Evolutionary conservation across 306 rosid species (phyloP), one percentile per base, ranked within the genome.

Genomic region (Sicyos baderoa): DNA sequence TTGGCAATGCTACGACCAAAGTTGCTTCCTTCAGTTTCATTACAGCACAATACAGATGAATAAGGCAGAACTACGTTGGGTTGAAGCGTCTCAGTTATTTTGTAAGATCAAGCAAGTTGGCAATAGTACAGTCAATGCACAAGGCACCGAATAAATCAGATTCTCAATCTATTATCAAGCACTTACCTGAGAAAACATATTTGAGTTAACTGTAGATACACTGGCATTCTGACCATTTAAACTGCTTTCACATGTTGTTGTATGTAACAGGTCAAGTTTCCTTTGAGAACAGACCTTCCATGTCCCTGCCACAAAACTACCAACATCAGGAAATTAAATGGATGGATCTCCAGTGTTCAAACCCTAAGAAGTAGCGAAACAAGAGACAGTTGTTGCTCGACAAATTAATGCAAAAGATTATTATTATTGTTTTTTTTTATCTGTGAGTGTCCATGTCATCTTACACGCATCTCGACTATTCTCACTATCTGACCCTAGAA

Each of bases 171-270:
- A 48, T 44, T 67, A 73, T 58, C 48, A 15, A 80, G 54, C 78
- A 75, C 86, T 82, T 78, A 87, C 91, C 89, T 79, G 86, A 74
- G 74, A 71, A 61, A 67, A 64, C 65, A 54, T 54, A 61, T 25
- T 47, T 40, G 54, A 67, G 70, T 72, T 82, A 64, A 70, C 44
- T 69, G 51, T 72, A 67, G 42, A 55, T 71, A 44, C 70, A 76
- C 77, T 23, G 47, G 50, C 17, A 74, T 76, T 73, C 62, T 70
- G 58, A 62, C 78, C 82, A 73, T 81, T 85, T 35, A 79, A 81
- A 67, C 73, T 73, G 48, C 70, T 76, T 72, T 22, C 59, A 69
- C 48, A 52, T 79, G 71, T 63, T 63, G 52, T 58, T 72, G 81
- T 82, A 72, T 75, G 80, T 76, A 79, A 58, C 72, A 76, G 53